A percentile compares a stretch with the other conserved stretches of the same genome.
Conservation (phyloP, 1,284 basidiomycete species). For the Phenoliferia sp. region DNA sequence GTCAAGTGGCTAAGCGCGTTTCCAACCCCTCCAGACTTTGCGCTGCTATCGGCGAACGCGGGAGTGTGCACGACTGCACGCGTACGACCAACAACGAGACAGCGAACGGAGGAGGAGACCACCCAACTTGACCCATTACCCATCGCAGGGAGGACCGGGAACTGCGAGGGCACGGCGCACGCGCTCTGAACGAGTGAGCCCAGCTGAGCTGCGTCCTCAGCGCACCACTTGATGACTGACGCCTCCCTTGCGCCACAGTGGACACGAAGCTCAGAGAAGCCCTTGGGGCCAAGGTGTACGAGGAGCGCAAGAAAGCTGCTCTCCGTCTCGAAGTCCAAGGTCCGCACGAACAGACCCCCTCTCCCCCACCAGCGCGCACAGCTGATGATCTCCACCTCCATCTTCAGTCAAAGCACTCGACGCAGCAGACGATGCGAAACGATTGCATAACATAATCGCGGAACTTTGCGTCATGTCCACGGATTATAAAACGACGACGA, state of each 20-base stretch:
- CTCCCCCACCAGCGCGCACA: background rate
- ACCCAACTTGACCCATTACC: no score
- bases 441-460: slow-evolving; percentile 83
- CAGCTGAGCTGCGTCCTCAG: background rate
- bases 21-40: no score
- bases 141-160: no score
- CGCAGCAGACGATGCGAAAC: slow-evolving; percentile 67
- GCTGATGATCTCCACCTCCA: slow-evolving; percentile 37
- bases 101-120: no score
- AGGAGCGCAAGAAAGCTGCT: slow-evolving; percentile 91
- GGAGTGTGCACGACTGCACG: no score
- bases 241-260: background rate
- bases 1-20: no score
- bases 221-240: no score
- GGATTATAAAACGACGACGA: slow-evolving; percentile 63
- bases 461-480: slow-evolving; percentile 92
- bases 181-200: background rate
- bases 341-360: background rate
- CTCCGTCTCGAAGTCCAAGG: slow-evolving; percentile 67
- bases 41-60: no score
- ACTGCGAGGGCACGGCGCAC: background rate
- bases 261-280: background rate
- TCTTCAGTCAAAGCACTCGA: slow-evolving; percentile 81
- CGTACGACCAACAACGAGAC: no score
- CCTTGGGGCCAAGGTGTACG: slow-evolving; percentile 50